Evolutionary conservation across 2,329 filamentous ascomycete species (phyloP).

Genomic region (Grosmannia serpens): DNA sequence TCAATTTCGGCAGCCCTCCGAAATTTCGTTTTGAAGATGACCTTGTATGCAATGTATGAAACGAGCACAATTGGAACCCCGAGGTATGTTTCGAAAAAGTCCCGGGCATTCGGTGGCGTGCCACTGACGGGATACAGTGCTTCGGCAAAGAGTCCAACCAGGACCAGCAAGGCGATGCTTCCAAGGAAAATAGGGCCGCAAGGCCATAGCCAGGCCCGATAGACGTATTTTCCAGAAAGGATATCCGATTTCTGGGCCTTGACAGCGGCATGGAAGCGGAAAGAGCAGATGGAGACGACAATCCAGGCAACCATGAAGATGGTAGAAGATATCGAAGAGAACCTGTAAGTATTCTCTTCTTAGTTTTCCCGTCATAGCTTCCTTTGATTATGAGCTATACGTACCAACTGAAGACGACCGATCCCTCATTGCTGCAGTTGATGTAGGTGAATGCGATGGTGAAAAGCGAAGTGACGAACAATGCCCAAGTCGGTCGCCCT

Average conservation of each 20-base stretch:
- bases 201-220: neutral
- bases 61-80: neutral
- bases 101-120: neutral
- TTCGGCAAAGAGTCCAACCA: neutral
- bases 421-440: neutral
- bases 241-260: neutral
- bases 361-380: no score
- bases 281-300: neutral
- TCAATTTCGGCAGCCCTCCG: neutral
- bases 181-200: no score
- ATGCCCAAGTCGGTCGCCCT: neutral
- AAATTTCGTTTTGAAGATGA: neutral
- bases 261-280: neutral
- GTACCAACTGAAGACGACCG: neutral
- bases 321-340: neutral
- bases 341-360: no score
- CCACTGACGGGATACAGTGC: neutral
- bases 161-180: neutral
- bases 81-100: neutral
- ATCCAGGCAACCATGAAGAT: neutral
- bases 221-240: neutral
- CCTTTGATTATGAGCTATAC: no score
- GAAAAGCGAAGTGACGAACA: neutral
- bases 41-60: neutral
- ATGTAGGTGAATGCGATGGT: slow-evolving; percentile 1